These are phyloP conservation scores for Phaeosphaeria sp. DNA, from an alignment of 2,329 filamentous ascomycete species.

Conservation along the genomic window DNA sequence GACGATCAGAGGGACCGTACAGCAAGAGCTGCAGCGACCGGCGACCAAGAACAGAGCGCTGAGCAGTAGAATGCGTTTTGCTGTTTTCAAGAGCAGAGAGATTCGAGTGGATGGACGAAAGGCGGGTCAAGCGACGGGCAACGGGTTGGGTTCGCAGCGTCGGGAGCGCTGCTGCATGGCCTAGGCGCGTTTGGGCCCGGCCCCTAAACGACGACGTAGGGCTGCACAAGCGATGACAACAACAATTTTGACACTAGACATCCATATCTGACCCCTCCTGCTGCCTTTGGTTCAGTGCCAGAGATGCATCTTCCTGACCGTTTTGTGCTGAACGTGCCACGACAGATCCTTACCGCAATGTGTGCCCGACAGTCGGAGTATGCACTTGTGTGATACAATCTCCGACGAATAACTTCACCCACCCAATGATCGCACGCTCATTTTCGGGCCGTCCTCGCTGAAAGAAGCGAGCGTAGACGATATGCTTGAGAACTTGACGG, in stretches of 20 bases:
- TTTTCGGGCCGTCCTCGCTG: background rate
- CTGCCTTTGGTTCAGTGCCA: background rate
- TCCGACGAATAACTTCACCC: background rate
- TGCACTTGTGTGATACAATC: background rate
- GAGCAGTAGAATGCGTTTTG: constrained; percentile 24
- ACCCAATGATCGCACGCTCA: background rate
- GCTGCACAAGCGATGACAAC: constrained; percentile 16
- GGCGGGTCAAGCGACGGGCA: constrained; percentile 29
- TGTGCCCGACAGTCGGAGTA: background rate
- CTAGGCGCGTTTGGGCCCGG: too few species aligned
- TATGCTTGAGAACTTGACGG: background rate
- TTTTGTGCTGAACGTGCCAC: background rate
- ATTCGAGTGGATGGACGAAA: constrained; percentile 27
- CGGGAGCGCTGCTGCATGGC: constrained; percentile 28
- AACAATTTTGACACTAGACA: background rate
- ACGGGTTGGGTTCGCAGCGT: constrained; percentile 23
- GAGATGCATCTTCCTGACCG: constrained; percentile 3
- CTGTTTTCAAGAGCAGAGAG: constrained; percentile 23
- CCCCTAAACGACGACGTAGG: too few species aligned
- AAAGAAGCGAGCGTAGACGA: background rate
- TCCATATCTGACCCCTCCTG: background rate
- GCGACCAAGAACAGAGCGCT: constrained; percentile 26
- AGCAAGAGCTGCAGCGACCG: constrained; percentile 27
- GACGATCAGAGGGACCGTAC: constrained; percentile 21
- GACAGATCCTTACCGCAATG: background rate